Evolutionary conservation across 768 basidiomycete species (phyloP).

Genomic region (Udeniomyces megalosporus): DNA sequence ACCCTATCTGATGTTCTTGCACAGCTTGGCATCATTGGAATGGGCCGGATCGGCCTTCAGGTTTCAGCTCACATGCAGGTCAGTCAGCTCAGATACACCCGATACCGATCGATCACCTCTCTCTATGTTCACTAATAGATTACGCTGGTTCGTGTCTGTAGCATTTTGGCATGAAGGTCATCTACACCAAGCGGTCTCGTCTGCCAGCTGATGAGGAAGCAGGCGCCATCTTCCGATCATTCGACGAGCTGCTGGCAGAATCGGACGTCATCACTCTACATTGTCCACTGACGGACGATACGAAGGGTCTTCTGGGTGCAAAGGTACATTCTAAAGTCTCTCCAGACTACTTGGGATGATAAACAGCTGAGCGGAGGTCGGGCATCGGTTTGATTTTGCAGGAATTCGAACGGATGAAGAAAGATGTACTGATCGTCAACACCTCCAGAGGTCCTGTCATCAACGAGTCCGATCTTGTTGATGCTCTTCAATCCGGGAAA

Average conservation of each 20-base stretch:
- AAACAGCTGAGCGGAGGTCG: too few relatives aligned
- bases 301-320: conserved; percentile 20
- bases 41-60: conserved; percentile 29
- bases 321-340: not conserved
- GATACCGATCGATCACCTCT: too few relatives aligned
- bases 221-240: conserved; percentile 21
- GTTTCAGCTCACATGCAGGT: conserved; percentile 22
- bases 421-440: conserved; percentile 27
- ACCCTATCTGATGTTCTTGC: conserved; percentile 4
- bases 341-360: too few relatives aligned
- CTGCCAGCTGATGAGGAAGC: conserved; percentile 20
- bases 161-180: conserved; percentile 27
- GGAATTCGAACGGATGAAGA: conserved; percentile 24
- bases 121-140: too few relatives aligned
- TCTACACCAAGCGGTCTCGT: conserved; percentile 26
- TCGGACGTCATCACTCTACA: conserved; percentile 23
- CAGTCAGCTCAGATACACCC: too few relatives aligned
- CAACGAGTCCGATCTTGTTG: conserved; percentile 27
- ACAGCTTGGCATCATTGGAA: conserved; percentile 28
- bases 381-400: not conserved
- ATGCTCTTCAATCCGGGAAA: conserved; percentile 28
- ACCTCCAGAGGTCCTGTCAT: conserved; percentile 27
- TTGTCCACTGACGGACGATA: conserved; percentile 24
- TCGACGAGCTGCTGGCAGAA: conserved; percentile 23
- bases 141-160: too few relatives aligned